Percentiles rank a stretch among this genome's conserved stretches.
These are phyloP conservation scores for Astragalus glycyphyllos DNA, from an alignment of 306 rosid species.

Conservation along the genomic window DNA sequence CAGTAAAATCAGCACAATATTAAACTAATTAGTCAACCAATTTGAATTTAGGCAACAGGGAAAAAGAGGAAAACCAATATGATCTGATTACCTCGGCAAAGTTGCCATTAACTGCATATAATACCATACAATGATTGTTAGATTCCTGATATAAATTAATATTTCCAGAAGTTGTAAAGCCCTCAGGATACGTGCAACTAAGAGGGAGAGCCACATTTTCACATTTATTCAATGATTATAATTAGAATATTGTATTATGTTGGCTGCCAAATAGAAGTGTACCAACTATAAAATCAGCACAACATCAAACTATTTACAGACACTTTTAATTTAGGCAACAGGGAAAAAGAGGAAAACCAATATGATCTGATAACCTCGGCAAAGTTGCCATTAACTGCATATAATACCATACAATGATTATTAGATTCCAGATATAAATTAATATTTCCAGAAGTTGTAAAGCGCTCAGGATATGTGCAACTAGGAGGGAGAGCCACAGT, in stretches of 20 bases:
- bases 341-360: conserved; percentile 70
- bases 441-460: no score
- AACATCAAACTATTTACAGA: conserved; percentile 21
- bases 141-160: no score
- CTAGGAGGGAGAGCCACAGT: no score
- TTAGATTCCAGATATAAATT: neutral
- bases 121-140: neutral
- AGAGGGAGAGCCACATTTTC: no score
- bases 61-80: conserved; percentile 49
- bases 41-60: conserved; percentile 73
- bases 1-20: conserved; percentile 23
- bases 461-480: no score
- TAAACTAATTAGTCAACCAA: conserved; percentile 18
- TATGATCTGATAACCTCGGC: conserved; percentile 52
- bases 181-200: no score
- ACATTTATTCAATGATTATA: neutral
- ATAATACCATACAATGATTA: neutral
- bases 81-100: conserved; percentile 52
- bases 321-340: conserved; percentile 59
- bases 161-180: no score
- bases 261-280: conserved; percentile 31
- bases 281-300: conserved; percentile 35
- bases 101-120: conserved; percentile 46
- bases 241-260: neutral
- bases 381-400: conserved; percentile 56